phyloP scores from a whole-genome alignment of 805 yeast species.

The Candida lessepsii region DNA sequence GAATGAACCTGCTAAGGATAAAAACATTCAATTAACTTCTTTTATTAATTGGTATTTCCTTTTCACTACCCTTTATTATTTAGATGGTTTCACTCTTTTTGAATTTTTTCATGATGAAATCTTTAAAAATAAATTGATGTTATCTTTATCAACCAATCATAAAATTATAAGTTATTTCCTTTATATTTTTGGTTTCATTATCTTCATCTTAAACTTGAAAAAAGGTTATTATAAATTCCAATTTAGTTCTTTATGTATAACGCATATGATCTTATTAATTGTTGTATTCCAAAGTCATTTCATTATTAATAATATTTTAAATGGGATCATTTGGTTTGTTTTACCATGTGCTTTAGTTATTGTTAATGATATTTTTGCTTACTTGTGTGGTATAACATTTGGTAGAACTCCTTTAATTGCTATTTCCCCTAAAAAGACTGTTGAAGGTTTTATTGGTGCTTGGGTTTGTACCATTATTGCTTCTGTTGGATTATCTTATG shows the following conservation, averaged over 20 bases:
- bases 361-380: constrained; percentile 94
- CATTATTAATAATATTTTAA: constrained; percentile 82
- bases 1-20: constrained; percentile 78
- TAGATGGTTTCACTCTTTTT: constrained; percentile 83
- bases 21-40: constrained; percentile 76
- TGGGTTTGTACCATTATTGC: constrained; percentile 89
- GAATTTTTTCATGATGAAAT: constrained; percentile 59
- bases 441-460: constrained; percentile 96
- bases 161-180: constrained; percentile 79
- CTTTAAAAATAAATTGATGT: constrained; percentile 50
- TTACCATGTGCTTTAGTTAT: constrained; percentile 90
- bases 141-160: constrained; percentile 72
- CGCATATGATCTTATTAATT: constrained; percentile 87
- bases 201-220: constrained; percentile 84
- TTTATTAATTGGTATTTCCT: constrained; percentile 92
- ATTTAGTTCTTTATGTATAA: constrained; percentile 88
- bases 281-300: constrained; percentile 94
- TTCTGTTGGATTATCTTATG: constrained; percentile 62
- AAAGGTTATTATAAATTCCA: constrained; percentile 90
- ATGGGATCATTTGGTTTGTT: constrained; percentile 92
- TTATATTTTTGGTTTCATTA: constrained; percentile 83
- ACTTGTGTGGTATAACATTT: constrained; percentile 93
- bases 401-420: constrained; percentile 90
- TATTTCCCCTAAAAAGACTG: constrained; percentile 95
- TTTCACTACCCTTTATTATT: constrained; percentile 79